A percentile compares a stretch with the other conserved stretches of the same genome.
Evolutionary conservation across 306 rosid species (phyloP).

Genomic region (Fragaria iinumae): DNA sequence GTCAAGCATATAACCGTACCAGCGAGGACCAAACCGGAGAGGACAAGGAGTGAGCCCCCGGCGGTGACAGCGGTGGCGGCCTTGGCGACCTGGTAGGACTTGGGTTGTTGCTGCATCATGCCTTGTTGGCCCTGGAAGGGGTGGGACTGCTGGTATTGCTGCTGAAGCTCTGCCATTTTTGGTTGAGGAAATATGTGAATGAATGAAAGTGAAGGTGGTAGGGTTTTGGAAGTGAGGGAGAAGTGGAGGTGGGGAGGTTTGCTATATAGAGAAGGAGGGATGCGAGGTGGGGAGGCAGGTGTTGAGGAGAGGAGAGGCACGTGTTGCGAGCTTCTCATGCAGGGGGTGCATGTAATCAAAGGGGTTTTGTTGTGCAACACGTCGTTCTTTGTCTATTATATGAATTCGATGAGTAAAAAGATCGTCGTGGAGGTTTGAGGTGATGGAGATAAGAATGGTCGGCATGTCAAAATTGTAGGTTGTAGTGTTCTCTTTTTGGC

Average conservation of each 20-base stretch:
- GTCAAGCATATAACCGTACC: constrained; percentile 57
- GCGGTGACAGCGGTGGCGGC: constrained; percentile 60
- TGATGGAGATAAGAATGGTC: neutral
- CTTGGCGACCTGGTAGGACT: constrained; percentile 46
- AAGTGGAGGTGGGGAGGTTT: neutral
- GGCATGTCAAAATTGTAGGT: neutral
- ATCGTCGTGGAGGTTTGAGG: constrained; percentile 14
- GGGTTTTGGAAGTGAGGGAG: neutral
- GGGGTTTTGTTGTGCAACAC: constrained; percentile 34
- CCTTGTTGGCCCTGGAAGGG: constrained; percentile 3
- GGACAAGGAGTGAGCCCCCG: constrained; percentile 59
- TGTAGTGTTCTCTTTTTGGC: neutral
- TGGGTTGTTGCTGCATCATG: constrained; percentile 18
- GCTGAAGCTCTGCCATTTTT: constrained; percentile 47
- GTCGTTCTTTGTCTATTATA: constrained; percentile 14
- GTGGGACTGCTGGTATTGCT: constrained; percentile 1
- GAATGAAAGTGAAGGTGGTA: neutral
- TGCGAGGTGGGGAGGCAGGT: constrained; percentile 38
- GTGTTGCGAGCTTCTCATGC: constrained; percentile 63
- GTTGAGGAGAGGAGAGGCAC: constrained; percentile 33
- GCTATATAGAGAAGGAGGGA: constrained; percentile 16
- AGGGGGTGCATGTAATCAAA: constrained; percentile 46
- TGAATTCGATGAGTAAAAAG: neutral
- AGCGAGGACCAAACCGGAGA: constrained; percentile 48
- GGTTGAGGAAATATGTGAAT: neutral